Evolutionary conservation across 352 stramenopile species (phyloP).

Genomic region (Aphanomyces invadans): DNA sequence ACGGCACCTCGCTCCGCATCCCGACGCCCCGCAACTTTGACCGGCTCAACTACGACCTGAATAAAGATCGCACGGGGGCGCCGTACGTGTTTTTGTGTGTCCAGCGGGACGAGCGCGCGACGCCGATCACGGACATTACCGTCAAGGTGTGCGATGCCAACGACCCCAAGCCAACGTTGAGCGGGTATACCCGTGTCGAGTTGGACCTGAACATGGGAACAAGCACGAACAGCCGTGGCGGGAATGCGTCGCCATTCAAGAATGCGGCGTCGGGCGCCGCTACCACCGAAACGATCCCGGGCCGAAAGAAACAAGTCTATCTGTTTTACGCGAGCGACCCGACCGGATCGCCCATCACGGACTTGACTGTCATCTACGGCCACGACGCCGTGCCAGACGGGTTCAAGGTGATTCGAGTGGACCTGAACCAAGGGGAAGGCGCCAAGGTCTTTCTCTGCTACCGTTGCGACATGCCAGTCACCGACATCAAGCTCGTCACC

Average conservation of each 20-base stretch:
- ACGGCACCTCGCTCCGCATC: slow-evolving; percentile 62
- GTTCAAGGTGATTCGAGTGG: slow-evolving; percentile 80
- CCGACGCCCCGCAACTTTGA: slow-evolving; percentile 58
- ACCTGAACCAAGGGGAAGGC: slow-evolving; percentile 78
- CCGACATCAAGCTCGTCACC: slow-evolving; percentile 79
- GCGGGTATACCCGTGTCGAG: slow-evolving; percentile 71
- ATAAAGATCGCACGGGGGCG: slow-evolving; percentile 68
- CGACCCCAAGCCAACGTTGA: slow-evolving; percentile 53
- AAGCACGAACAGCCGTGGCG: slow-evolving; percentile 10
- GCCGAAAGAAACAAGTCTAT: slow-evolving; percentile 79
- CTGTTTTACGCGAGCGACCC: slow-evolving; percentile 67
- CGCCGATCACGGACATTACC: slow-evolving; percentile 72
- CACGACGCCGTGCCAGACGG: slow-evolving; percentile 78
- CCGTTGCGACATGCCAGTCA: slow-evolving; percentile 83
- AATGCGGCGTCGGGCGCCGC: background rate
- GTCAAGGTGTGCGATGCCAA: slow-evolving; percentile 52
- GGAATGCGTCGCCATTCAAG: background rate
- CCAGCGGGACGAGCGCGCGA: slow-evolving; percentile 37
- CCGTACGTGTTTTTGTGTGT: slow-evolving; percentile 82
- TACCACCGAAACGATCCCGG: background rate
- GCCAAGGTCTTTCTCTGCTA: slow-evolving; percentile 82
- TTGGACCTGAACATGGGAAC: slow-evolving; percentile 75
- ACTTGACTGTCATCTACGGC: slow-evolving; percentile 69
- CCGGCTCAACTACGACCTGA: slow-evolving; percentile 73
- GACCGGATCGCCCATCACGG: slow-evolving; percentile 76